These are phyloP conservation scores for Beauveria australis DNA, from an alignment of 2,329 filamentous ascomycete genomes.

Conservation along the genomic window DNA sequence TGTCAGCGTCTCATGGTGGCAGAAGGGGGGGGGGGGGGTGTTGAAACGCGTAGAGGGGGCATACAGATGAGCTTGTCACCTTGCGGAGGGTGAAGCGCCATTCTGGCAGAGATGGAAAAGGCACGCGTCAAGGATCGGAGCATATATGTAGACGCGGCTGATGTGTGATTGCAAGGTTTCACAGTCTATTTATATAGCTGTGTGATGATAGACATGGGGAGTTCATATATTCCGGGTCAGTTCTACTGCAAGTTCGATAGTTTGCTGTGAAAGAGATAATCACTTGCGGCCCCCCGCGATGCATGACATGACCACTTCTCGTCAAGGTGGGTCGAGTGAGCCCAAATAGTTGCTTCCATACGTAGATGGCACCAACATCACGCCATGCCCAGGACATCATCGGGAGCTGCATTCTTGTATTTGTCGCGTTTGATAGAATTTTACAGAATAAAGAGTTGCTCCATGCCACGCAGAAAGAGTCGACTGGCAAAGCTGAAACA, in stretches of 20 bases:
- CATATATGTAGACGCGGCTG: not conserved
- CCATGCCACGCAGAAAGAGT: no score
- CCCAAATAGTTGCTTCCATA: not conserved
- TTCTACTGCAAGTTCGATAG: no score
- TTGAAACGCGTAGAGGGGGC: slow-evolving; percentile 14
- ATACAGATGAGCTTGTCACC: slow-evolving; percentile 42
- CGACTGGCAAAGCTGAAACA: not conserved
- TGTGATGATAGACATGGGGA: not conserved
- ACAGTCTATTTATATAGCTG: not conserved
- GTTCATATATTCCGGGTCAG: no score
- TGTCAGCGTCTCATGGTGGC: no score
- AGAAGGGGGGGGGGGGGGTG: not conserved
- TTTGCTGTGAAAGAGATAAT: not conserved
- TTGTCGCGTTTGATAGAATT: no score
- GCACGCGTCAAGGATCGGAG: slow-evolving; percentile 6
- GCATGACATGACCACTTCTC: not conserved
- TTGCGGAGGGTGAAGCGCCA: slow-evolving; percentile 36
- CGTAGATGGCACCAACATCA: not conserved
- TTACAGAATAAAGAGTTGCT: no score
- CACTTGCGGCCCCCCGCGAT: not conserved
- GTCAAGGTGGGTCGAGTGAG: not conserved
- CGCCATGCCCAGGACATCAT: not conserved
- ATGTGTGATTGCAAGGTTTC: not conserved
- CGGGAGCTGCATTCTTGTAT: not conserved
- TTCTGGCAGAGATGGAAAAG: slow-evolving; percentile 23